These are phyloP conservation scores for Globisporangium camurandrum DNA, from an alignment of 352 stramenopile genomes.

Conservation along the genomic window DNA sequence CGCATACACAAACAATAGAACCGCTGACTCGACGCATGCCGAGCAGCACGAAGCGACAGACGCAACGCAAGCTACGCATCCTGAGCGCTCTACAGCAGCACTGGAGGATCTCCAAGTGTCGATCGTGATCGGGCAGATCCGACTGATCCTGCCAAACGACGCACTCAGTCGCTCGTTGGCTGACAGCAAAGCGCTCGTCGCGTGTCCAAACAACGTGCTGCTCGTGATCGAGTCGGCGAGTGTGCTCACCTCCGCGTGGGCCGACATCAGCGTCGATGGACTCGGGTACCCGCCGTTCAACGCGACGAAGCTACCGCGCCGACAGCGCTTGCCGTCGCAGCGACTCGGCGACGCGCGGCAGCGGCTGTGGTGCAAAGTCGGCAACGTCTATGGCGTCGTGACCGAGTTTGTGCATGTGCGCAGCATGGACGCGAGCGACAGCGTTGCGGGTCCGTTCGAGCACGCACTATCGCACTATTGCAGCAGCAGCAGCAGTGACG, in stretches of 20 bases:
- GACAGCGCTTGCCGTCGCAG: slow-evolving; percentile 33
- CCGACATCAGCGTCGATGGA: slow-evolving; percentile 56
- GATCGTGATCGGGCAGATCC: slow-evolving; percentile 35
- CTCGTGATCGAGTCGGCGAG: slow-evolving; percentile 46
- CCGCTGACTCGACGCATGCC: too few relatives aligned
- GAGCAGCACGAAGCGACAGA: background rate
- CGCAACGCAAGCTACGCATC: background rate
- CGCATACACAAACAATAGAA: too few relatives aligned
- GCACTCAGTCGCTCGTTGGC: slow-evolving; percentile 23
- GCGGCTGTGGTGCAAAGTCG: slow-evolving; percentile 33
- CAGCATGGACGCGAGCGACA: background rate
- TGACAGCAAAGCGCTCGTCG: background rate
- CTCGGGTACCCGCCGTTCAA: slow-evolving; percentile 76
- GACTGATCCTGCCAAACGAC: slow-evolving; percentile 43
- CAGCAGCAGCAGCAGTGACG: slow-evolving; percentile 1
- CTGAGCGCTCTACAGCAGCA: too few relatives aligned
- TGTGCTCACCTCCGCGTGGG: slow-evolving; percentile 30
- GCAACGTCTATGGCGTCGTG: slow-evolving; percentile 40
- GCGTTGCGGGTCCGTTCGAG: slow-evolving; percentile 25
- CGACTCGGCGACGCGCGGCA: slow-evolving; percentile 31
- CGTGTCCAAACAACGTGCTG: slow-evolving; percentile 18
- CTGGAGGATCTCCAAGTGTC: slow-evolving; percentile 30
- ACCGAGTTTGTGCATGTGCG: slow-evolving; percentile 16
- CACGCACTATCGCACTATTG: slow-evolving; percentile 21
- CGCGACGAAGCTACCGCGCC: slow-evolving; percentile 47